Base-by-base conservation (phyloP, 2,329 filamentous ascomycete genomes). In the Sphaceloma murrayae region DNA sequence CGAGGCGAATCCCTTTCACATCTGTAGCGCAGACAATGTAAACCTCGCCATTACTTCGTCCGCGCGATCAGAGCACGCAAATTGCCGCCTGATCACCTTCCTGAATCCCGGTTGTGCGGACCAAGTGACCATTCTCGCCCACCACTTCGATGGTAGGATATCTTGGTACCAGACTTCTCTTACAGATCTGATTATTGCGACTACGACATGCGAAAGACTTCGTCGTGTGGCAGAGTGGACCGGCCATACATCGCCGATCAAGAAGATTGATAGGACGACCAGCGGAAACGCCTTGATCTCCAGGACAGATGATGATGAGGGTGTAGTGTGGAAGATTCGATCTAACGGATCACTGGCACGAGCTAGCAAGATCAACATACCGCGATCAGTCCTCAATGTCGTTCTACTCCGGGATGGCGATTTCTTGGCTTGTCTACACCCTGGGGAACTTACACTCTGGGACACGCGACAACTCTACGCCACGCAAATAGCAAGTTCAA, bases 261-360 rank as follows among this genome's bases (percentile, higher is more conserved):
- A 82, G 56, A 94, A 93, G 58, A 84, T 94, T 48, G 81, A 93
- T 34, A 80, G 87, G 49, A 93, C 88, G 55, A 83, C 82, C 32
- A 84, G 80, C 54, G 88, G 87, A 6, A 74, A 78, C 51, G 82
- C 85, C 3, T 69, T 94, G 32, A 78, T 94, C 22, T 94, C 88
- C 5, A 74, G 85, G 42, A 94, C 88, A 0, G 72, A 78, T 48
- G 71, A 79, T 32, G 83, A 85, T 48, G 85, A 94, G 59, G 81
- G 80, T 46, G 78, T 89, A 51, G 74, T 95, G 2, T 95, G 88
- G 88, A 78, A 75, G 49, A 84, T 93, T 58, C 65, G 69, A 44
- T 62, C 69, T 18, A 66, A 66, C 30, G 65, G 67, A 40, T 62
- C 57, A 8, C 67, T 91, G 7, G 65, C 74, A 30, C 75, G 80